Evolutionary conservation across 1,284 basidiomycete genomes (phyloP), one percentile per base, ranked within the genome.

Genomic region (Ceratobasidium sp.): DNA sequence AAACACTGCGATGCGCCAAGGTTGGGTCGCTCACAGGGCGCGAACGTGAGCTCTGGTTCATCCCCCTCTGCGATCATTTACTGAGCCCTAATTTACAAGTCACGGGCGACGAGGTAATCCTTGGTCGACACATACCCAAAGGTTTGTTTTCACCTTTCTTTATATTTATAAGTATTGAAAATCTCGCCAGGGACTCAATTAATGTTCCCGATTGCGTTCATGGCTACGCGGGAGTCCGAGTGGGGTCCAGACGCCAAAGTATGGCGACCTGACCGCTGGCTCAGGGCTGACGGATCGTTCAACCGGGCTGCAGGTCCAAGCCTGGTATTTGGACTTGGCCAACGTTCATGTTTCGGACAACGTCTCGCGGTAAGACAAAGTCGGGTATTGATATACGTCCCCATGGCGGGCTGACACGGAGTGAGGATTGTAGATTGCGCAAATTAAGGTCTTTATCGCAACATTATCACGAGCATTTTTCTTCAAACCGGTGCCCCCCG

Each of bases 261-360:
- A n/a, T 64, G 62, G 62, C 44, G 44, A 12, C 79, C 79, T 18
- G 76, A 77, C 23, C 53, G 79, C 42, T 79, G 79, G 79, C 56
- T 79, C 4, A 69, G 76, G 23, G 58, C 42, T 0, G 73, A 78
- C 16, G 79, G 79, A 3, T 40, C 66, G 25, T 79, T 78, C 58
- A 76, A 79, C 48, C 21, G 71, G 18, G 75, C 75, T 60, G 75
- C 77, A 2, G 78, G 79, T 7, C 77, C 78, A 6, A 77, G 74
- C 53, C 16, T 77, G 21, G 78, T 77, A 8, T 79, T 79, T 67
- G 76, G 76, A 6, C 28, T 73, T 3, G 79, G 79, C 44, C 78
- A 78, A 62, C 60, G 79, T 23, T 76, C 76, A 21, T 79, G 79
- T 73, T 79, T 78, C 49, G 79, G 79, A 18, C 77, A 77, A 42